phyloP scores from a whole-genome alignment of 306 rosid species.

The Vigna reflexopilosa region DNA sequence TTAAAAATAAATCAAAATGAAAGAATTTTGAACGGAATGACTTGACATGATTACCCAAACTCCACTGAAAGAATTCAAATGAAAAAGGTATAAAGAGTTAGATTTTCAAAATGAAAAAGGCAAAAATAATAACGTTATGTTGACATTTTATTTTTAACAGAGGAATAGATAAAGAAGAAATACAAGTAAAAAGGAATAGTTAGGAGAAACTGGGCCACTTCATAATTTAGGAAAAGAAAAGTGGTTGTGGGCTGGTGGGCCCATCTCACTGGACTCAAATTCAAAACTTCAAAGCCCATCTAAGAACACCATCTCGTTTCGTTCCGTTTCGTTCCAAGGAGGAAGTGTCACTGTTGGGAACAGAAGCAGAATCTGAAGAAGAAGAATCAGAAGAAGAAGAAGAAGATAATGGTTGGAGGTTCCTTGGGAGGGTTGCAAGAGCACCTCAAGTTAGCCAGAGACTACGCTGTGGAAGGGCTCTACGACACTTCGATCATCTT shows the following conservation, averaged over 20 bases:
- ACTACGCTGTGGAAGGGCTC: constrained; percentile 90
- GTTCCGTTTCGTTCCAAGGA: neutral
- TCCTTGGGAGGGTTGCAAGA: constrained; percentile 87
- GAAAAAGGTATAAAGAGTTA: constrained; percentile 7
- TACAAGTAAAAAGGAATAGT: constrained; percentile 19
- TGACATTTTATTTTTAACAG: neutral
- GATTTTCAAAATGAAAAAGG: constrained; percentile 9
- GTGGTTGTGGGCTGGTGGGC: constrained; percentile 38
- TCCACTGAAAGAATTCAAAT: constrained; percentile 34
- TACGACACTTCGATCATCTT: constrained; percentile 94
- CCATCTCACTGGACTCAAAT: constrained; percentile 30
- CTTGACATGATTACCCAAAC: constrained; percentile 9
- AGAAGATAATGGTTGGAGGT: constrained; percentile 59
- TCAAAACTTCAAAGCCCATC: constrained; percentile 37
- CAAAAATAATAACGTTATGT: neutral
- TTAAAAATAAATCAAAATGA: too few species aligned
- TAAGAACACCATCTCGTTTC: neutral
- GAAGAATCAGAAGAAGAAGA: neutral
- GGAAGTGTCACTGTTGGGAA: neutral
- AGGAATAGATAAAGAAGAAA: neutral
- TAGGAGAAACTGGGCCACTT: constrained; percentile 1
- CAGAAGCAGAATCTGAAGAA: neutral
- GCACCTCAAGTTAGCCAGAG: constrained; percentile 91
- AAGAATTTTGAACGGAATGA: constrained; percentile 17
- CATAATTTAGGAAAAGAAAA: constrained; percentile 12